Percentiles rank a stretch among this genome's conserved stretches.
Conservation (phyloP, 225 moss, liverwort and hornwort genomes). For the Rhytidiadelphus loreus region DNA sequence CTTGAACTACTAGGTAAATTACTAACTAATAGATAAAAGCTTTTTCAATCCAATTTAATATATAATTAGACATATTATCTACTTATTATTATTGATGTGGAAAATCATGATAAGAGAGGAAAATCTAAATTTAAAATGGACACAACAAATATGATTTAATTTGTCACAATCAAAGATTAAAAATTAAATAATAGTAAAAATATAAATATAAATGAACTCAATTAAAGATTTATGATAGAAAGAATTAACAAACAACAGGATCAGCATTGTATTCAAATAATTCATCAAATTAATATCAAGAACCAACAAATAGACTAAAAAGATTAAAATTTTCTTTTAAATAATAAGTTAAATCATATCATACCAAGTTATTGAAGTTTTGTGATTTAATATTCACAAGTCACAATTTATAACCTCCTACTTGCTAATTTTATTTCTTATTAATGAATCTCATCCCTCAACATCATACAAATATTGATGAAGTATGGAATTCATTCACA, state of each 20-base stretch:
- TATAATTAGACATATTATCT: too few relatives aligned
- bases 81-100: too few relatives aligned
- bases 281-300: neutral
- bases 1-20: constrained; percentile 47
- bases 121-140: too few relatives aligned
- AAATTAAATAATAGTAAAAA: neutral
- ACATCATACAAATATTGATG: too few relatives aligned
- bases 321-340: accelerated
- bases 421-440: neutral
- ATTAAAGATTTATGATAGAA: too few relatives aligned
- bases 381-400: neutral
- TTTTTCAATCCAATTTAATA: too few relatives aligned
- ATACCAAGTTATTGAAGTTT: neutral
- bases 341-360: neutral
- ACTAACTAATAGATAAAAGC: neutral
- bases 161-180: neutral
- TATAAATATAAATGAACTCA: neutral
- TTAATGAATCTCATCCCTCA: neutral
- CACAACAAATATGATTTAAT: neutral
- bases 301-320: neutral
- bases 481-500: neutral
- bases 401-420: neutral
- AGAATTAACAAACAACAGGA: neutral
- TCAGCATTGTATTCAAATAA: neutral
- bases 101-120: neutral